phyloP scores from a whole-genome alignment of 1,139 yeast genomes.

The Candida labiduridarum region DNA sequence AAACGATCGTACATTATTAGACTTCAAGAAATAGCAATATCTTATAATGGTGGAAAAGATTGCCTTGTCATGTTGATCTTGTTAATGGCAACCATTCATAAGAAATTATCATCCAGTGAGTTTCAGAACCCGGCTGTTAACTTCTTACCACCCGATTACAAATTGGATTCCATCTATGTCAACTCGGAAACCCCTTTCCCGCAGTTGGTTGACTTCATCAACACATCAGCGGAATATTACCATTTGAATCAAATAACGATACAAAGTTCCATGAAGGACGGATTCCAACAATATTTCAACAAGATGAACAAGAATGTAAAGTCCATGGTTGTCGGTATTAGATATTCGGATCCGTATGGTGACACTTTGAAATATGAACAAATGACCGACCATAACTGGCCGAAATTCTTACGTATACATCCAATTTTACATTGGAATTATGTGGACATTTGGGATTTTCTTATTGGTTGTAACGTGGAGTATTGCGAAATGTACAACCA shows the following conservation, averaged over 20 bases:
- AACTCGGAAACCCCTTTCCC: constrained; percentile 69
- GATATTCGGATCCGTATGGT: constrained; percentile 82
- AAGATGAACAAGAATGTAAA: constrained; percentile 47
- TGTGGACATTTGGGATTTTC: constrained; percentile 73
- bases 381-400: constrained; percentile 84
- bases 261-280: constrained; percentile 58
- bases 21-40: constrained; percentile 63
- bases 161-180: constrained; percentile 64
- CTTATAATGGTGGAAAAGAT: constrained; percentile 91
- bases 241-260: constrained; percentile 49
- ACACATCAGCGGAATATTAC: constrained; percentile 42
- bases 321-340: constrained; percentile 78
- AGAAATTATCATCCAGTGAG: constrained; percentile 21
- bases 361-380: constrained; percentile 55
- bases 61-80: constrained; percentile 80
- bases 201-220: constrained; percentile 54
- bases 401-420: constrained; percentile 74
- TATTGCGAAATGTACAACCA: constrained; percentile 73
- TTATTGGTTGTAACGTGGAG: constrained; percentile 49
- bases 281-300: constrained; percentile 61
- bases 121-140: constrained; percentile 14
- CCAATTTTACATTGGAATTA: constrained; percentile 86
- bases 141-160: constrained; percentile 32
- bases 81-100: constrained; percentile 59
- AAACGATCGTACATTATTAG: constrained; percentile 16